These are phyloP conservation scores for Penicillium verhagenii DNA, from an alignment of 495 filamentous ascomycete genomes.

Conservation along the genomic window DNA sequence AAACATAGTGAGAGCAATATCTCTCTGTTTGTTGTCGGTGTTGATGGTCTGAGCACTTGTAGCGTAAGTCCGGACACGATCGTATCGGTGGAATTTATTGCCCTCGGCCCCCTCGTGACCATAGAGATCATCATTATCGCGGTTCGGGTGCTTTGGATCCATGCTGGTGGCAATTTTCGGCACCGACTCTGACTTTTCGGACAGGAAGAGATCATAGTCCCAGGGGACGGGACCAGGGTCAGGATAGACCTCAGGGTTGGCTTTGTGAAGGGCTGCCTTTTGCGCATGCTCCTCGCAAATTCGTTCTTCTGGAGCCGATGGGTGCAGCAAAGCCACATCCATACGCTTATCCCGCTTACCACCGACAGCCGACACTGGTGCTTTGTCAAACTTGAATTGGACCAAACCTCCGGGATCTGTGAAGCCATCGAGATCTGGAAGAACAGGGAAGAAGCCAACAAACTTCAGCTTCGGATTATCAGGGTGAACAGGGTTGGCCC, in stretches of 20 bases:
- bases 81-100: slow-evolving; percentile 63
- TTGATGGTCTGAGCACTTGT: slow-evolving; percentile 67
- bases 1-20: slow-evolving; percentile 62
- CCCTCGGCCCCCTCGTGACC: slow-evolving; percentile 49
- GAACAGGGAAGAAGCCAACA: slow-evolving; percentile 74
- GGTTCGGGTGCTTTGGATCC: slow-evolving; percentile 64
- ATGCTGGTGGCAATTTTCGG: slow-evolving; percentile 71
- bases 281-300: slow-evolving; percentile 47
- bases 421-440: slow-evolving; percentile 85
- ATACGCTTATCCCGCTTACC: slow-evolving; percentile 75
- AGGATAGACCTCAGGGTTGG: slow-evolving; percentile 60
- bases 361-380: slow-evolving; percentile 60
- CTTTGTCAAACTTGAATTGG: slow-evolving; percentile 82
- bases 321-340: slow-evolving; percentile 74
- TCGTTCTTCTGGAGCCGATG: slow-evolving; percentile 51
- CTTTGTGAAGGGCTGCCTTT: slow-evolving; percentile 58
- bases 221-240: slow-evolving; percentile 58
- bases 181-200: slow-evolving; percentile 53
- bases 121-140: slow-evolving; percentile 67
- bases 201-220: slow-evolving; percentile 82
- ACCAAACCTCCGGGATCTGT: slow-evolving; percentile 86
- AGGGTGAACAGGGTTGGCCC: slow-evolving; percentile 75
- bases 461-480: slow-evolving; percentile 74
- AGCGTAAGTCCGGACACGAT: slow-evolving; percentile 80
- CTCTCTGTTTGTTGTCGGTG: slow-evolving; percentile 49